Base-by-base conservation (phyloP, 495 filamentous ascomycete genomes). In the Neurospora africana region DNA sequence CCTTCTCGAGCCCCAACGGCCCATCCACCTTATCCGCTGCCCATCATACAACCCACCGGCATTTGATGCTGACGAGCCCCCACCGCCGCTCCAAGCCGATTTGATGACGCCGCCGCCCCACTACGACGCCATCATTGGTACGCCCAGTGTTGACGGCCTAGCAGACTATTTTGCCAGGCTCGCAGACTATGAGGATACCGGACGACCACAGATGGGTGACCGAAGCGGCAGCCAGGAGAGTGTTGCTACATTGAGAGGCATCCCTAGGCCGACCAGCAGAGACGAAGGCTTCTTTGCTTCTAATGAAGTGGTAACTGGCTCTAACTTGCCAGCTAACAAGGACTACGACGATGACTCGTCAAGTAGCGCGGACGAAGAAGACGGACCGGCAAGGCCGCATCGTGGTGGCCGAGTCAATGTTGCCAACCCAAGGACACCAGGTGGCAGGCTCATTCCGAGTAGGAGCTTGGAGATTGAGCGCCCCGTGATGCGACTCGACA, bases 11-110 rank as follows among this genome's bases (percentile, higher is more conserved):
- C 68, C 27, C 41, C 73, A 36, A 70, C 83, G 95, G 27, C 95
- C 95, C 0, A 97, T 98, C 74, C 95, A 99, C 80, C 86, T 98
- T 6, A 79, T 98, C 23, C 90, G 95, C n/a, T 84, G 86, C 5
- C 96, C 96, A 0, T 95, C 92, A 0, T 96, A 91, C 79, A 93
- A 95, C 68, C 95, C 95, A 1, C 95, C 95, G 1, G 86, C 94
- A 0, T 99, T 98, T 75, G 92, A 97, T 71, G 92, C 91, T 21
- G 91, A 97, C 10, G 86, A 90, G 19, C 91, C 95, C n/a, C 94
- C 95, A 3, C 96, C 84, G 30, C 79, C 81, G 13, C 39, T 78
- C 10, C 69, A 73, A 7, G 68, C 68, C n/a, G 76, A 78, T 23
- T 78, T 95, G 40, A 81, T 92, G 70, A 97, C 94, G 0, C 94